A percentile compares a stretch with the other conserved stretches of the same genome.
These are phyloP conservation scores for Lentinula aciculospora DNA, from an alignment of 768 basidiomycete genomes.

Conservation along the genomic window DNA sequence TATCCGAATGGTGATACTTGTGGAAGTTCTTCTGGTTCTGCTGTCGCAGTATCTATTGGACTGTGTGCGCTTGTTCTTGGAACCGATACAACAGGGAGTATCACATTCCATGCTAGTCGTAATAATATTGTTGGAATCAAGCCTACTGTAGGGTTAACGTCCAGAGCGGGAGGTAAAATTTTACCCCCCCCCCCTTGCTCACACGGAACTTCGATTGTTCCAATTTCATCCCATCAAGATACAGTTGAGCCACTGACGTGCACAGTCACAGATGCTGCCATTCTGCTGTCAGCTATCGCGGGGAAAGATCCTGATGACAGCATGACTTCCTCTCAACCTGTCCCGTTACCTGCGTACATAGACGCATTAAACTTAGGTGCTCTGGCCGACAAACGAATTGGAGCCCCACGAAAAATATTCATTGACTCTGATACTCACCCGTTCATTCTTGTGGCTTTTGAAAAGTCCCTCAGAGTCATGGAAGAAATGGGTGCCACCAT, in stretches of 20 bases:
- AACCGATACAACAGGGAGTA: conserved; percentile 50
- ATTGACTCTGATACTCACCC: conserved; percentile 15
- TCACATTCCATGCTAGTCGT: conserved; percentile 43
- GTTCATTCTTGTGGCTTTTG: conserved; percentile 27
- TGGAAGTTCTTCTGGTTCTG: conserved; percentile 59
- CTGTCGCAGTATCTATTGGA: conserved; percentile 46
- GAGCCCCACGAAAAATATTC: conserved; percentile 42
- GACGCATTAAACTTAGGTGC: conserved; percentile 44
- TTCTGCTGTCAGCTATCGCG: conserved; percentile 51
- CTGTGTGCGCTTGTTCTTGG: conserved; percentile 42
- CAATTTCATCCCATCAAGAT: conserved; percentile 53
- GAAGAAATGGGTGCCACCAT: conserved; percentile 35
- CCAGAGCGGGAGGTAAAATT: conserved; percentile 48
- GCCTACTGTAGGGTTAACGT: conserved; percentile 55
- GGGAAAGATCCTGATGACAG: conserved; percentile 51
- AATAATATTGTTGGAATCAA: conserved; percentile 59
- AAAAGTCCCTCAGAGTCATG: conserved; percentile 31
- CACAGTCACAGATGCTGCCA: conserved; percentile 48
- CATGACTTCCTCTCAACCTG: conserved; percentile 48
- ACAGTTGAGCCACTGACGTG: conserved; percentile 54
- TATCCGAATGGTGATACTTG: conserved; percentile 48
- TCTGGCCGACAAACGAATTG: conserved; percentile 45
- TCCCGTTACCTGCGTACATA: conserved; percentile 46
- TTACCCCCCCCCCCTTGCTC: too few relatives aligned
- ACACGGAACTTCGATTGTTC: conserved; percentile 34